Conservation (phyloP, 208 protist genomes). For the Wallacemonas rigidus region DNA sequence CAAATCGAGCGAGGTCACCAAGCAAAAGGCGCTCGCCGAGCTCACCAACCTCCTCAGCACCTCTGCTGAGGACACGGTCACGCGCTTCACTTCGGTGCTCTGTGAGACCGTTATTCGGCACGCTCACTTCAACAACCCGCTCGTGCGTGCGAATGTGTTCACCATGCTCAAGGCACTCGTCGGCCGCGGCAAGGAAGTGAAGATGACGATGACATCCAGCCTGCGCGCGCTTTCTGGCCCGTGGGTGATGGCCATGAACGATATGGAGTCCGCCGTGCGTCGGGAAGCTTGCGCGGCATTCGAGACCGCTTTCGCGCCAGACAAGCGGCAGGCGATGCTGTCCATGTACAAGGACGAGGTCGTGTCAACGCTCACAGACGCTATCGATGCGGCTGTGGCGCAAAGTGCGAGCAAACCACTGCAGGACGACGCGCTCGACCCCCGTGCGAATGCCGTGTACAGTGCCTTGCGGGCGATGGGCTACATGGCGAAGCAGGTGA, state of each 20-base stretch:
- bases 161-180: slow-evolving; percentile 53
- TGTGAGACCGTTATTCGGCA: slow-evolving; percentile 66
- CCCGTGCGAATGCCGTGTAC: slow-evolving; percentile 62
- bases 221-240: slow-evolving; percentile 55
- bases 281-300: slow-evolving; percentile 60
- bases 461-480: slow-evolving; percentile 68
- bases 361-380: slow-evolving; percentile 37
- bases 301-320: slow-evolving; percentile 52
- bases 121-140: slow-evolving; percentile 60
- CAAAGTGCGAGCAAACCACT: slow-evolving; percentile 39
- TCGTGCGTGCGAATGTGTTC: slow-evolving; percentile 62
- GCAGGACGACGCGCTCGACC: slow-evolving; percentile 73
- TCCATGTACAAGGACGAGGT: slow-evolving; percentile 63
- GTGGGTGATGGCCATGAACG: slow-evolving; percentile 85
- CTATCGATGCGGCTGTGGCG: slow-evolving; percentile 39
- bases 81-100: slow-evolving; percentile 50
- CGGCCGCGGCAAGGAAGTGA: slow-evolving; percentile 47
- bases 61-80: slow-evolving; percentile 37
- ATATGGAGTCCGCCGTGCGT: slow-evolving; percentile 70
- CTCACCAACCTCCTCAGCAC: slow-evolving; percentile 38
- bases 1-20: slow-evolving; percentile 86
- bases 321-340: slow-evolving; percentile 67
- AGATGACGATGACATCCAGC: slow-evolving; percentile 34
- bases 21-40: slow-evolving; percentile 79
- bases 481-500: slow-evolving; percentile 81